phyloP scores from a whole-genome alignment of 1,284 basidiomycete genomes.

The Tylopilus sp. region DNA sequence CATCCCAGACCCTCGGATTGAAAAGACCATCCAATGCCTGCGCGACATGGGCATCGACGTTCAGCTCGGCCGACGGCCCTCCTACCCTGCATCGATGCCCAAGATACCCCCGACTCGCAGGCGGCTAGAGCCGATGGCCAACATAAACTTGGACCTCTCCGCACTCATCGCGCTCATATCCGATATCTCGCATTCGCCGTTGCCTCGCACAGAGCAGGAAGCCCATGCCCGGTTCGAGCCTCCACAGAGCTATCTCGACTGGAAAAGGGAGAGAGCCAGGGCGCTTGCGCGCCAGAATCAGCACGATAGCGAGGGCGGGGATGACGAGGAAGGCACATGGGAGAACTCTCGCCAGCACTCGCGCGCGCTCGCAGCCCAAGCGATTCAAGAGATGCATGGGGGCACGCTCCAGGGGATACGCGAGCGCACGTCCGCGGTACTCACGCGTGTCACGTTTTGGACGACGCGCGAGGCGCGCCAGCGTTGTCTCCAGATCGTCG shows the following conservation, averaged over 20 bases:
- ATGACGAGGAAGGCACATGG: conserved; percentile 26
- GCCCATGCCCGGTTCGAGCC: conserved; percentile 61
- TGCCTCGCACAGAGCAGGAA: conserved; percentile 54
- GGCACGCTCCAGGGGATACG: conserved; percentile 62
- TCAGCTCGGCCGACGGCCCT: conserved; percentile 56
- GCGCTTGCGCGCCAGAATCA: conserved; percentile 9
- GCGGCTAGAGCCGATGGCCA: conserved; percentile 44
- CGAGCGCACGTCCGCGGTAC: conserved; percentile 36
- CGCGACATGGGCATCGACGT: conserved; percentile 61
- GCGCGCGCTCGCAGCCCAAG: conserved; percentile 59
- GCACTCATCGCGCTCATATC: conserved; percentile 78
- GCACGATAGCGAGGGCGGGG: conserved; percentile 17
- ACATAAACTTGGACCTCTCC: conserved; percentile 77
- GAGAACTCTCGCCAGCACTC: conserved; percentile 49
- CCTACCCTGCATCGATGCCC: conserved; percentile 25
- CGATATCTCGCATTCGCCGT: conserved; percentile 69
- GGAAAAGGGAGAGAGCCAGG: conserved; percentile 45
- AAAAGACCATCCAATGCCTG: conserved; percentile 52
- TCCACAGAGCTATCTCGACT: conserved; percentile 49
- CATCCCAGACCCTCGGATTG: conserved; percentile 53
- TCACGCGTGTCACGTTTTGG: conserved; percentile 60
- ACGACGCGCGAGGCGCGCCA: conserved; percentile 69
- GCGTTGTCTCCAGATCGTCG: conserved; percentile 63
- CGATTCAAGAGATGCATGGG: conserved; percentile 65
- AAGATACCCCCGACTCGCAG: conserved; percentile 13